phyloP scores from a whole-genome alignment of 2,329 filamentous ascomycete species.

The Claviceps capensis region DNA sequence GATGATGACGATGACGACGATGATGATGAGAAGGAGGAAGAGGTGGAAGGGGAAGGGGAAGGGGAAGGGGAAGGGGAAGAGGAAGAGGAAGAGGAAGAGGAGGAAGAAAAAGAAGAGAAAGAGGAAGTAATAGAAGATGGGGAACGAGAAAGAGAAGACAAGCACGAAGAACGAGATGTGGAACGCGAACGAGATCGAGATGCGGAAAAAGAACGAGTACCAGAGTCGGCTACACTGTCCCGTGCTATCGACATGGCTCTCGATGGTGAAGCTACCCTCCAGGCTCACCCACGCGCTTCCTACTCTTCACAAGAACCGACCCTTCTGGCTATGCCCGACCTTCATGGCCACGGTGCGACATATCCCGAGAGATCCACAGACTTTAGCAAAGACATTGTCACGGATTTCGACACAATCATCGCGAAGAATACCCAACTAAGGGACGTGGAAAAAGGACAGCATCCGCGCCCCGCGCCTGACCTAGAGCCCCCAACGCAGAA shows the following conservation, averaged over 20 bases:
- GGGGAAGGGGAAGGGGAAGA: not conserved
- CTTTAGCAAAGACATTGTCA: not conserved
- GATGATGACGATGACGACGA: slow-evolving; percentile 18
- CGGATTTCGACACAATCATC: not conserved
- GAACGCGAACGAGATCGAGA: not conserved
- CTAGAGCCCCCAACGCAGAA: not conserved
- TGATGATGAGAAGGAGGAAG: not conserved
- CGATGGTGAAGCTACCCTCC: not conserved
- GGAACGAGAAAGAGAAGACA: too few relatives aligned
- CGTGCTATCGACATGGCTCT: not conserved
- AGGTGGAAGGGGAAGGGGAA: not conserved
- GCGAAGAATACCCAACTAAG: not conserved
- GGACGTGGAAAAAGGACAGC: not conserved
- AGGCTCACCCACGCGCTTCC: not conserved
- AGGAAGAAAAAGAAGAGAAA: not conserved
- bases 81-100: not conserved
- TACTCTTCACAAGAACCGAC: not conserved
- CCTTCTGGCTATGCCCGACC: not conserved
- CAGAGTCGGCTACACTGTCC: not conserved
- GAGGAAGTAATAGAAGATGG: too few relatives aligned
- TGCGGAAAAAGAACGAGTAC: not conserved
- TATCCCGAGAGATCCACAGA: not conserved
- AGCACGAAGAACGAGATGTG: not conserved
- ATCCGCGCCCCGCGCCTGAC: not conserved
- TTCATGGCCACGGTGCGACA: not conserved